Conservation (phyloP, 148 eudicot species). For the Nepenthes gracilis region DNA sequence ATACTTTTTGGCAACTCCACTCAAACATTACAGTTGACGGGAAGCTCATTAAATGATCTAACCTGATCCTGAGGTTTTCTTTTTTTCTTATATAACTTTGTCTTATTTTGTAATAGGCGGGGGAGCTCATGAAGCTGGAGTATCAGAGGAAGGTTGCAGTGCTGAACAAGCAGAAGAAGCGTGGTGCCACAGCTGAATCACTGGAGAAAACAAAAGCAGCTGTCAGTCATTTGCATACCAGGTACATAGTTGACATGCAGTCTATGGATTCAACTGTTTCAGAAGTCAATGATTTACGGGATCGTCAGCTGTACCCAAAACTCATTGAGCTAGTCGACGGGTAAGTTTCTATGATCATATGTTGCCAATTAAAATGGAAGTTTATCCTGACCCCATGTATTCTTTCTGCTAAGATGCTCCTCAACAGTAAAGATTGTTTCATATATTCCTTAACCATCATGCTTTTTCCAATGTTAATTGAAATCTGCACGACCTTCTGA, state of each 20-base stretch:
- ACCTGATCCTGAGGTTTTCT: background rate
- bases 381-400: no score
- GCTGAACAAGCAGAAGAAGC: slow-evolving; percentile 80
- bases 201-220: slow-evolving; percentile 96
- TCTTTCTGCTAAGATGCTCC: no score
- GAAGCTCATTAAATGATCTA: background rate
- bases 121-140: slow-evolving; percentile 89
- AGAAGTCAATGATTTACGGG: slow-evolving; percentile 88
- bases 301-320: slow-evolving; percentile 85
- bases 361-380: no score
- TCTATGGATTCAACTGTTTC: slow-evolving; percentile 92
- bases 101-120: slow-evolving; percentile 33
- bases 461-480: no score
- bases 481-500: no score
- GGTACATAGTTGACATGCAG: slow-evolving; percentile 98
- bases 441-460: background rate
- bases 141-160: slow-evolving; percentile 76
- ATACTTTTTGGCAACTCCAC: no score
- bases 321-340: slow-evolving; percentile 76
- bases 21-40: no score
- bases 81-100: background rate
- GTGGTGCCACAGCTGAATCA: slow-evolving; percentile 60
- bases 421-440: background rate
- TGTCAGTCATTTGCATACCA: slow-evolving; percentile 93
- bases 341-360: slow-evolving; percentile 23